phyloP scores from a whole-genome alignment of 176 grass and related monocot genomes.

The Triticum dicoccoides region DNA sequence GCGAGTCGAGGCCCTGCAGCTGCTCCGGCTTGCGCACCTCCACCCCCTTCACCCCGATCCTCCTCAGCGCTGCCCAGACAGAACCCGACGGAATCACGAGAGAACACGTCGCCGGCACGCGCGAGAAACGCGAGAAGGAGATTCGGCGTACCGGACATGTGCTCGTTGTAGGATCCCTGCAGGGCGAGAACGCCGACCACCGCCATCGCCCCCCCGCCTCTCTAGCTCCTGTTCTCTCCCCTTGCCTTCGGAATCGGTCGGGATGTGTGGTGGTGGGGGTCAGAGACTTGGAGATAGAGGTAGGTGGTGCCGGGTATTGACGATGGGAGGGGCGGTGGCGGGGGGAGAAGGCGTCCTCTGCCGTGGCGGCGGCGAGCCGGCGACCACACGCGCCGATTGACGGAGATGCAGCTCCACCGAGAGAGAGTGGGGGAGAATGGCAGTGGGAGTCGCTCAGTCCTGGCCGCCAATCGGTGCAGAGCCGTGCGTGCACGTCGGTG shows the following conservation, averaged over 20 bases:
- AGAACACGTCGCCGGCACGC: not conserved
- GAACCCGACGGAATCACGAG: not conserved
- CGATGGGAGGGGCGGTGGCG: not conserved
- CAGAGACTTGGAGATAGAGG: not conserved
- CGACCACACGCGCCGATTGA: slow-evolving; percentile 4
- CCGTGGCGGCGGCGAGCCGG: not conserved
- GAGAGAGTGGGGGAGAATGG: not conserved
- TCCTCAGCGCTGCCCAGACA: slow-evolving; percentile 66
- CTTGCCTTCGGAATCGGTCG: not conserved
- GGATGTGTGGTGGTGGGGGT: not conserved
- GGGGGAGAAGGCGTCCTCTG: slow-evolving; percentile 26
- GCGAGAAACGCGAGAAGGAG: not conserved
- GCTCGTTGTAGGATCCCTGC: slow-evolving; percentile 98
- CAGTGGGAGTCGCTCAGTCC: not conserved
- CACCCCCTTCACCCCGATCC: slow-evolving; percentile 77
- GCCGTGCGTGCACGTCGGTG: slow-evolving; percentile 2
- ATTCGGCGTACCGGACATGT: slow-evolving; percentile 61
- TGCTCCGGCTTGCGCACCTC: slow-evolving; percentile 93
- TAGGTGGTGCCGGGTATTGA: not conserved
- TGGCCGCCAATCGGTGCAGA: not conserved
- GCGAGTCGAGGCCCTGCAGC: slow-evolving; percentile 60
- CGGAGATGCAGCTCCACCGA: slow-evolving; percentile 1
- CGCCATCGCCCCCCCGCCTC: slow-evolving; percentile 30
- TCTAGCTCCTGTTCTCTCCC: not conserved
- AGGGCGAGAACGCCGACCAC: slow-evolving; percentile 92